These are phyloP conservation scores for Sporisorium exsertum DNA, from an alignment of 1,284 basidiomycete species.

Conservation along the genomic window DNA sequence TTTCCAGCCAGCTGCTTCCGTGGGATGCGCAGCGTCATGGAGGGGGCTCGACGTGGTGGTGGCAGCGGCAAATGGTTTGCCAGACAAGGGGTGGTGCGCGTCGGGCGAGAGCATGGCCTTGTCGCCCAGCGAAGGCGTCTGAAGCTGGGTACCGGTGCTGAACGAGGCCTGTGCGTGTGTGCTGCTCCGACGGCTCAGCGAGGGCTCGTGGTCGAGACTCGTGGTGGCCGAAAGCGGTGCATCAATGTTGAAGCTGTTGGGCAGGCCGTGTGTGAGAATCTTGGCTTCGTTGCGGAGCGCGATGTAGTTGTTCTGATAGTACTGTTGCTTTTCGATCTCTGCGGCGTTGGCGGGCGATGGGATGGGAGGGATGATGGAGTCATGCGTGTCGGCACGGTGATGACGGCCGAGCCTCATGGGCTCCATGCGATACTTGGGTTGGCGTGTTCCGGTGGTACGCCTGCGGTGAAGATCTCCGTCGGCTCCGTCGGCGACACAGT, in stretches of 20 bases:
- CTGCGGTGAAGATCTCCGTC: slow-evolving; percentile 43
- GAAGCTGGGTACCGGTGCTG: slow-evolving; percentile 46
- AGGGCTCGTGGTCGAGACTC: slow-evolving; percentile 35
- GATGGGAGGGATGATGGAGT: slow-evolving; percentile 35
- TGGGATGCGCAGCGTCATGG: slow-evolving; percentile 25
- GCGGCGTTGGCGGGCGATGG: slow-evolving; percentile 20
- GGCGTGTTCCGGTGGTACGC: slow-evolving; percentile 38
- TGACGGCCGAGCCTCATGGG: slow-evolving; percentile 42
- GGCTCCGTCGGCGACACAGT: slow-evolving; percentile 16
- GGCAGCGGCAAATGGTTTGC: slow-evolving; percentile 33
- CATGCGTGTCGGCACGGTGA: slow-evolving; percentile 49
- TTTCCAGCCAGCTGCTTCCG: slow-evolving; percentile 38
- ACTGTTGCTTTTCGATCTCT: slow-evolving; percentile 50
- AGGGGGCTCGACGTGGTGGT: slow-evolving; percentile 31
- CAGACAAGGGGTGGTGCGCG: slow-evolving; percentile 22
- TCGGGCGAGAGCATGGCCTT: slow-evolving; percentile 56
- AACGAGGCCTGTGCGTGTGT: slow-evolving; percentile 38
- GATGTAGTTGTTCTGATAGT: slow-evolving; percentile 53
- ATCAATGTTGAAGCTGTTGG: slow-evolving; percentile 28
- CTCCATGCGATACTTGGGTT: slow-evolving; percentile 26
- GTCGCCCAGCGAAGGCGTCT: slow-evolving; percentile 53
- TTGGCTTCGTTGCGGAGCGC: slow-evolving; percentile 45
- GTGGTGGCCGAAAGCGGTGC: slow-evolving; percentile 39
- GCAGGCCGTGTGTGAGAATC: slow-evolving; percentile 34
- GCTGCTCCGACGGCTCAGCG: slow-evolving; percentile 40